Conservation (phyloP, 495 filamentous ascomycete genomes). For the Astrocystis sublimbata region DNA sequence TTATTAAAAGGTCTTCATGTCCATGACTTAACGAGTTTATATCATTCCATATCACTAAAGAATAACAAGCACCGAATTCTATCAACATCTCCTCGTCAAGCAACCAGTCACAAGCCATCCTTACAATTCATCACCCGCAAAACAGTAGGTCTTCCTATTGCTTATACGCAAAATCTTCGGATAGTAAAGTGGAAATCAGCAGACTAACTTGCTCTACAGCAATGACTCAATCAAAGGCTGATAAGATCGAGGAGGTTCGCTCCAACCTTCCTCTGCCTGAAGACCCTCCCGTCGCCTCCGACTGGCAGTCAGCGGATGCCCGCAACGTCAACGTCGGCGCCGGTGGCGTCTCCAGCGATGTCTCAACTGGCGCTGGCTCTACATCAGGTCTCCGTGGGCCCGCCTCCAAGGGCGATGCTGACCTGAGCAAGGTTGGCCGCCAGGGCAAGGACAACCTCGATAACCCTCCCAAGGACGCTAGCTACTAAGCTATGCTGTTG, state of each 20-base stretch:
- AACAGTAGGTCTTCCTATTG: slow-evolving; percentile 2
- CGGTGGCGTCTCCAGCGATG: slow-evolving; percentile 53
- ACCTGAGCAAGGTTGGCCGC: slow-evolving; percentile 53
- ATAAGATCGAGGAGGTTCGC: slow-evolving; percentile 64
- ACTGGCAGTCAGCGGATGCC: slow-evolving; percentile 69
- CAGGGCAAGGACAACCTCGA: slow-evolving; percentile 56
- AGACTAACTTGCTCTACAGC: slow-evolving; percentile 10
- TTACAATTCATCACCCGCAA: slow-evolving; percentile 1
- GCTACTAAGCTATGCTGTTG: slow-evolving; percentile 26
- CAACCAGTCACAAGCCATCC: background rate
- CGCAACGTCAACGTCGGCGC: slow-evolving; percentile 68
- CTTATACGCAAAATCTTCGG: background rate
- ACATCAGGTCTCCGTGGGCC: slow-evolving; percentile 62
- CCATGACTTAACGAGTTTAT: background rate
- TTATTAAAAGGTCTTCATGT: slow-evolving; percentile 12
- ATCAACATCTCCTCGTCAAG: background rate
- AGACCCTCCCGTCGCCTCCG: slow-evolving; percentile 69
- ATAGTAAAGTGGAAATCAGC: background rate
- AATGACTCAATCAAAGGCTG: slow-evolving; percentile 40
- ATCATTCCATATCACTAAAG: background rate
- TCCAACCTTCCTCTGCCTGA: slow-evolving; percentile 79
- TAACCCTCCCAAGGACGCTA: slow-evolving; percentile 54
- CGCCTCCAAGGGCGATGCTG: slow-evolving; percentile 55
- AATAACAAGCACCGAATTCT: background rate
- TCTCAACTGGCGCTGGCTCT: slow-evolving; percentile 52